Evolutionary conservation across 129 eudicot species (phyloP), one percentile per base, ranked within the genome.

Genomic region (Kitagawia praeruptora): DNA sequence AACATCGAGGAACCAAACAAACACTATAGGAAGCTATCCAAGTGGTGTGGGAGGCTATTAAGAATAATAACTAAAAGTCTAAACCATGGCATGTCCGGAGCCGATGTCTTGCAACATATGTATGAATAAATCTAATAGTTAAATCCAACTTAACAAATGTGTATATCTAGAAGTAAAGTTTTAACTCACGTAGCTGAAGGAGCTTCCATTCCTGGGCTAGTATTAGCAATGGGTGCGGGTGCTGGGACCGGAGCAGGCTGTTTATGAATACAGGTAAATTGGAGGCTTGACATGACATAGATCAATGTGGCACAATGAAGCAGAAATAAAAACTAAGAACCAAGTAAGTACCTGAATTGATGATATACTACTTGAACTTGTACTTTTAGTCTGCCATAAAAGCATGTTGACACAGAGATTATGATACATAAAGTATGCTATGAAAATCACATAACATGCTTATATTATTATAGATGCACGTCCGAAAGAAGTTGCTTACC

Each of bases 271-370:
- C 23, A 70, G 70, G 79, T 37, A 53, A 61, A 74, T 77, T 9
- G 84, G 91, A 79, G 75, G 48, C 28, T 41, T 42, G 49, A 49
- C 66, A 81, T 38, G 67, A 74, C 75, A 41, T 45, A 70, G 51
- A 19, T 10, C 42, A n/a, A 6, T 9, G 0, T 71, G 12, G 63
- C 19, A 74, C 18, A 46, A 45, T 15, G 64, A 66, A 44, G n/a
- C 16, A 40, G 77, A 28, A 63, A 46, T 31, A 44, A 54, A 18
- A 73, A 34, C 4, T 21, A 70, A 63, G 41, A 75, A 74, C 79
- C 47, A 45, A n/a, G 73, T 9, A 49, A 44, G 27, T 84, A 95
- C 98, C 93, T 95, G 98, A 53, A 90, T 77, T 75, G 93, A 86
- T 70, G 97, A 81, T 39, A 88, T 78, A 81, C 90, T 97, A 76